A percentile compares a stretch with the other conserved stretches of the same genome.
These are phyloP conservation scores for Flaveria bidentis DNA, from an alignment of 129 eudicot genomes.

Conservation along the genomic window DNA sequence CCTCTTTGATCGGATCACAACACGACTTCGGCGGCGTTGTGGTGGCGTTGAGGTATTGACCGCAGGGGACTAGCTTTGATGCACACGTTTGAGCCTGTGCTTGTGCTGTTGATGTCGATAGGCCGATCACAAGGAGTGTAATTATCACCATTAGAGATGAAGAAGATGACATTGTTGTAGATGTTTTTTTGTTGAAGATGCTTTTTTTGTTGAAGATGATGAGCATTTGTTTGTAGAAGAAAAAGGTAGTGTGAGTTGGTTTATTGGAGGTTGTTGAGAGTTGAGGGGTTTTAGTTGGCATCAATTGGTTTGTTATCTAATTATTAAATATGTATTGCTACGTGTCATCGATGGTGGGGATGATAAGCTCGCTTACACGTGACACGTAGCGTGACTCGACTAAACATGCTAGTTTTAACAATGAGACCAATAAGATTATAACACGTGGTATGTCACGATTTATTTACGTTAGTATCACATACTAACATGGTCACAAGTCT, in stretches of 20 bases:
- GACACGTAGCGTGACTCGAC: too few relatives aligned
- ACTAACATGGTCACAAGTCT: too few relatives aligned
- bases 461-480: too few relatives aligned
- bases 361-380: too few relatives aligned
- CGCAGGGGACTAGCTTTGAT: conserved; percentile 46
- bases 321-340: too few relatives aligned
- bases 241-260: neutral
- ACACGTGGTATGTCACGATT: too few relatives aligned
- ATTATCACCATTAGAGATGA: neutral
- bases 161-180: conserved; percentile 26
- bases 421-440: too few relatives aligned
- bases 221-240: neutral
- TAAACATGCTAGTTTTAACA: too few relatives aligned
- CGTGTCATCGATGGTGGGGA: too few relatives aligned
- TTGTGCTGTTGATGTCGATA: conserved; percentile 20
- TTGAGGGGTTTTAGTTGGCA: conserved; percentile 1
- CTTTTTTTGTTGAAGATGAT: neutral
- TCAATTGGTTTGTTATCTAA: neutral
- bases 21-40: conserved; percentile 49
- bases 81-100: conserved; percentile 51
- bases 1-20: conserved; percentile 57
- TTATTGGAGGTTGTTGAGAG: conserved; percentile 18
- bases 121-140: conserved; percentile 19
- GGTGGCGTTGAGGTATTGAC: conserved; percentile 46
- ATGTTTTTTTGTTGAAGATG: neutral